phyloP scores from a whole-genome alignment of 2,329 filamentous ascomycete genomes.

The Trichoderma citrinoviride region DNA sequence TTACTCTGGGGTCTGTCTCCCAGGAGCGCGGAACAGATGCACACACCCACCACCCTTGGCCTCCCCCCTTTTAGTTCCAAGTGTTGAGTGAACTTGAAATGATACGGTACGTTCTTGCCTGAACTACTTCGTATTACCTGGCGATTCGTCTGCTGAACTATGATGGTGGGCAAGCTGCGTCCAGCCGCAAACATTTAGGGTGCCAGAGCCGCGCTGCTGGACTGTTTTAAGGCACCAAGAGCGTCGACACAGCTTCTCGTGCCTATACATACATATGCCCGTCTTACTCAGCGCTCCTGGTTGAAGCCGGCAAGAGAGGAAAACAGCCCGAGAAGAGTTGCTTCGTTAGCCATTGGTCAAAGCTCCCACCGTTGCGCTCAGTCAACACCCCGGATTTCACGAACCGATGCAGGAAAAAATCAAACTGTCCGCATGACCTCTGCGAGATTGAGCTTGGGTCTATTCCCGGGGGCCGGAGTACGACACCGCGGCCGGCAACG shows the following conservation, averaged over 20 bases:
- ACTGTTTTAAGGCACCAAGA: background rate
- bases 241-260: background rate
- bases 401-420: slow-evolving; percentile 17
- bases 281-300: background rate
- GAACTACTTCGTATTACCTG: no score
- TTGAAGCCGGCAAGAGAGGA: background rate
- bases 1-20: slow-evolving; percentile 12
- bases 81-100: background rate
- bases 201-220: background rate
- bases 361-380: slow-evolving; percentile 1
- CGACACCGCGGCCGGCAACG: slow-evolving; percentile 11
- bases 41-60: background rate
- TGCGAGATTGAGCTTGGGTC: slow-evolving; percentile 15
- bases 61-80: background rate
- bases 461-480: slow-evolving; percentile 7
- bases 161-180: background rate
- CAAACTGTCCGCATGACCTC: slow-evolving; percentile 19
- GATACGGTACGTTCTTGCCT: background rate
- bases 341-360: slow-evolving; percentile 4
- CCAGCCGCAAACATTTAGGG: background rate
- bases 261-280: background rate
- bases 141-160: no score
- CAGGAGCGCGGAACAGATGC: slow-evolving; percentile 20
- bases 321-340: background rate
- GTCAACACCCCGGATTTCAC: slow-evolving; percentile 12